Conservation (phyloP, 768 basidiomycete genomes). For the Cystobasidium tubakii region DNA sequence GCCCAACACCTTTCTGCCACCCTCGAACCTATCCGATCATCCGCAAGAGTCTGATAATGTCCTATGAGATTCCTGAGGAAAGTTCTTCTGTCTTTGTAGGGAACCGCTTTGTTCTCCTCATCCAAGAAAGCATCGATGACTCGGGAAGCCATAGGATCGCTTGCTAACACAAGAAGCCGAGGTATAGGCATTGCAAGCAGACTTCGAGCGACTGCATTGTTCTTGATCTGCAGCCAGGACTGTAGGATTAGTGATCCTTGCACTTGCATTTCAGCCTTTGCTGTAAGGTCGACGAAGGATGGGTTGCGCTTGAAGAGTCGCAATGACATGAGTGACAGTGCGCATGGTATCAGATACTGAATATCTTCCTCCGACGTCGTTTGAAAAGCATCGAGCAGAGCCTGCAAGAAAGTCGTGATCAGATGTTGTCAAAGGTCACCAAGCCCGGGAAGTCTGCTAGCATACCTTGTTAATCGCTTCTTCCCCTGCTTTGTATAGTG, state of each 20-base stretch:
- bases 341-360: slow-evolving; percentile 60
- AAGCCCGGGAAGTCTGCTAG: background rate
- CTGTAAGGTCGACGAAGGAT: slow-evolving; percentile 45
- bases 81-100: slow-evolving; percentile 51
- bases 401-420: slow-evolving; percentile 51
- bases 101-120: slow-evolving; percentile 10
- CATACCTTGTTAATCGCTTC: slow-evolving; percentile 58
- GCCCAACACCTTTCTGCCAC: slow-evolving; percentile 88
- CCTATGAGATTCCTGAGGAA: slow-evolving; percentile 71
- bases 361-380: slow-evolving; percentile 55
- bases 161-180: slow-evolving; percentile 54
- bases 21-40: slow-evolving; percentile 83
- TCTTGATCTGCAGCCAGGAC: slow-evolving; percentile 64
- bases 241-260: slow-evolving; percentile 84
- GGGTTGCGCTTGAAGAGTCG: slow-evolving; percentile 39
- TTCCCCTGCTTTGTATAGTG: slow-evolving; percentile 54
- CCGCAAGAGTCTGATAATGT: slow-evolving; percentile 70
- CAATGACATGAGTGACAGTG: slow-evolving; percentile 54
- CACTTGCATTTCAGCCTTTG: slow-evolving; percentile 60
- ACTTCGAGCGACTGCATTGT: slow-evolving; percentile 59
- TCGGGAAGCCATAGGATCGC: slow-evolving; percentile 32
- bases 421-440: background rate
- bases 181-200: slow-evolving; percentile 53
- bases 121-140: slow-evolving; percentile 38
- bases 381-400: slow-evolving; percentile 60